Evolutionary conservation across 83 land plant species (phyloP).

Genomic region (Thuja plicata): DNA sequence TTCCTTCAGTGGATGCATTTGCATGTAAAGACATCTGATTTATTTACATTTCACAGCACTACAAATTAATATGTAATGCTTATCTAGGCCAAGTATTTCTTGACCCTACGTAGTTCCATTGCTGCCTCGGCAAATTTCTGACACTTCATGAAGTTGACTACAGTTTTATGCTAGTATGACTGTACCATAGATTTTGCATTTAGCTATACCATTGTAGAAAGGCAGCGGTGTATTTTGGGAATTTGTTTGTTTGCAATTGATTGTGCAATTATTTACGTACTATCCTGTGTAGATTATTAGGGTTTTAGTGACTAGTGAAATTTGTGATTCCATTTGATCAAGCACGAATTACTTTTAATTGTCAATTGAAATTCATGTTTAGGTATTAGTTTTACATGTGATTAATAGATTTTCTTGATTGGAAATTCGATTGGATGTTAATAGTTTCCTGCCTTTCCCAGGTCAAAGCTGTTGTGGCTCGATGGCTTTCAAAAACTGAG

Average conservation of each 20-base stretch:
- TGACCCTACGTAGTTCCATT: neutral
- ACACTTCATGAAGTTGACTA: neutral
- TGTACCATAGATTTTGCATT: neutral
- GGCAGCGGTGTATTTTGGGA: neutral
- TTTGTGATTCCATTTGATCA: neutral
- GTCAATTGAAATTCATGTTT: neutral
- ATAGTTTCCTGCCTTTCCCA: conserved; percentile 16
- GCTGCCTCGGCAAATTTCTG: neutral
- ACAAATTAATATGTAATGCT: neutral
- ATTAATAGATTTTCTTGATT: neutral
- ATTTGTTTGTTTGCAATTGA: neutral
- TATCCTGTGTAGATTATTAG: neutral
- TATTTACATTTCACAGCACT: neutral
- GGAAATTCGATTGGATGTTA: neutral
- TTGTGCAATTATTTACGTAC: neutral
- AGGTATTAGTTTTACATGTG: neutral
- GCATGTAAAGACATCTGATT: neutral
- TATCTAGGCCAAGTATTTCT: neutral
- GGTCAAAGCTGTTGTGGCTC: conserved; percentile 96
- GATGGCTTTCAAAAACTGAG: conserved; percentile 88
- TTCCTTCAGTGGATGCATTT: neutral
- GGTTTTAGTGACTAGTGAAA: neutral
- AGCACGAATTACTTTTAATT: neutral
- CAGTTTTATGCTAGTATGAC: neutral
- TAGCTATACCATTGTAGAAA: neutral